phyloP scores from a whole-genome alignment of 495 filamentous ascomycete genomes.

The Letharia lupina region DNA sequence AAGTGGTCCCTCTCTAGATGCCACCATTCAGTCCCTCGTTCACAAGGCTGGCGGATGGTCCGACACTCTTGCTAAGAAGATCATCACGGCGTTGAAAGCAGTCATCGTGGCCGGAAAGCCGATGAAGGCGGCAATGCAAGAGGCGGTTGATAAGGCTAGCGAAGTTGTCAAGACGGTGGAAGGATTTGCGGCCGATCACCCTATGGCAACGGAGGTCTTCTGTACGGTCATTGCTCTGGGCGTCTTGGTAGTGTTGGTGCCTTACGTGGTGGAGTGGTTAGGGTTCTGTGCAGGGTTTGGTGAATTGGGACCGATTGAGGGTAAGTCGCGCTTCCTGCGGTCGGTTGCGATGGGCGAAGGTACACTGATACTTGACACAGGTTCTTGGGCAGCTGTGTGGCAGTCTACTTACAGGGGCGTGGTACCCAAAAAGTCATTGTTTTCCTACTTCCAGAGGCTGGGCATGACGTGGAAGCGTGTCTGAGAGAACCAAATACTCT shows the following conservation, averaged over 20 bases:
- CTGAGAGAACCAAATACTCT: not conserved
- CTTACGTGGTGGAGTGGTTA: slow-evolving; percentile 38
- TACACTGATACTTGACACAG: slow-evolving; percentile 21
- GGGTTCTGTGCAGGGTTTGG: slow-evolving; percentile 49
- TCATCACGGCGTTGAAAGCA: slow-evolving; percentile 30
- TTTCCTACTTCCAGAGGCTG: slow-evolving; percentile 44
- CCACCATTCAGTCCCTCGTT: slow-evolving; percentile 15
- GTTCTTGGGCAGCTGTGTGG: slow-evolving; percentile 41
- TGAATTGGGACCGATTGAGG: slow-evolving; percentile 40
- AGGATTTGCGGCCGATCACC: slow-evolving; percentile 38
- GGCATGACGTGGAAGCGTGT: slow-evolving; percentile 37
- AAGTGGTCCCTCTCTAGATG: not conserved
- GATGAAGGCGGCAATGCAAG: slow-evolving; percentile 30
- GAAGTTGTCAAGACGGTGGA: slow-evolving; percentile 25
- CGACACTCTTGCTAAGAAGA: slow-evolving; percentile 31
- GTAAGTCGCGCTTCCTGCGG: slow-evolving; percentile 23
- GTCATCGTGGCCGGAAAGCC: slow-evolving; percentile 28
- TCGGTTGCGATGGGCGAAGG: slow-evolving; percentile 1
- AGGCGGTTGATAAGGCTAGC: slow-evolving; percentile 31
- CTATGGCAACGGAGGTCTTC: slow-evolving; percentile 26
- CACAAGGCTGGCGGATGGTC: slow-evolving; percentile 33
- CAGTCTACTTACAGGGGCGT: slow-evolving; percentile 36
- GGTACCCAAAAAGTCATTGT: slow-evolving; percentile 41
- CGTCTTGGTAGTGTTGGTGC: slow-evolving; percentile 37
- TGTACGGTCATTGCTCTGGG: slow-evolving; percentile 44